A percentile compares a stretch with the other conserved stretches of the same genome.
Conservation (phyloP, 768 basidiomycete species). For the Boletus subcaerulescens region DNA sequence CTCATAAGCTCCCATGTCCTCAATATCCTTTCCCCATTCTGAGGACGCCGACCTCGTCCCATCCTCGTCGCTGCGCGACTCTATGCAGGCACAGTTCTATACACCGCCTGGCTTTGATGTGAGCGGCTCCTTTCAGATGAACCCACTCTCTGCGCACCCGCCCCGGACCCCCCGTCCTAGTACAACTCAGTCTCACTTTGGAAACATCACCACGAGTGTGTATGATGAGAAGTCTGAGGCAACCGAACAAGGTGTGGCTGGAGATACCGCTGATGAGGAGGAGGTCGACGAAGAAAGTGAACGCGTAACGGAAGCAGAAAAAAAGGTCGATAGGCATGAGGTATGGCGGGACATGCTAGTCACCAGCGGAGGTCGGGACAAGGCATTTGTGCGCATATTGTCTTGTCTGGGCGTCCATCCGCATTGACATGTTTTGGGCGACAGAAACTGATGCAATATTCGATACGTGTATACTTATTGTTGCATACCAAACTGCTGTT, state of each 20-base stretch:
- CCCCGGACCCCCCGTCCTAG: constrained; percentile 64
- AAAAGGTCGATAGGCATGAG: constrained; percentile 56
- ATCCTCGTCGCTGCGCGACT: constrained; percentile 37
- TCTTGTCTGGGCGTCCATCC: not conserved
- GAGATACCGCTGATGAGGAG: constrained; percentile 30
- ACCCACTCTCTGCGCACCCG: constrained; percentile 75
- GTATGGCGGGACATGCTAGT: constrained; percentile 79
- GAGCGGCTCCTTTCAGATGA: constrained; percentile 71
- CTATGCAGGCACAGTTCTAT: constrained; percentile 50
- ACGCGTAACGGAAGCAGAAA: constrained; percentile 40
- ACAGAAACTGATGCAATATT: constrained; percentile 87
- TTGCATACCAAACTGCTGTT: constrained; percentile 61
- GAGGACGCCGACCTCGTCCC: constrained; percentile 37
- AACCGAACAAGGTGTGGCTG: constrained; percentile 13
- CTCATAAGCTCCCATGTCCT: constrained; percentile 48
- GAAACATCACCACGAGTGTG: constrained; percentile 16
- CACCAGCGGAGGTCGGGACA: constrained; percentile 79
- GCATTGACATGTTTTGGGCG: constrained; percentile 1
- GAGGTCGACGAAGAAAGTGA: constrained; percentile 53
- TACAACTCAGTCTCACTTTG: constrained; percentile 28
- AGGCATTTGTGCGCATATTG: constrained; percentile 65
- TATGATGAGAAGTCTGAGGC: constrained; percentile 46
- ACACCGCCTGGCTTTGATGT: constrained; percentile 54
- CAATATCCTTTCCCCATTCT: constrained; percentile 58
- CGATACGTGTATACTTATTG: constrained; percentile 68